phyloP scores from a whole-genome alignment of 2,329 filamentous ascomycete species.

The Geosmithia putterillii region DNA sequence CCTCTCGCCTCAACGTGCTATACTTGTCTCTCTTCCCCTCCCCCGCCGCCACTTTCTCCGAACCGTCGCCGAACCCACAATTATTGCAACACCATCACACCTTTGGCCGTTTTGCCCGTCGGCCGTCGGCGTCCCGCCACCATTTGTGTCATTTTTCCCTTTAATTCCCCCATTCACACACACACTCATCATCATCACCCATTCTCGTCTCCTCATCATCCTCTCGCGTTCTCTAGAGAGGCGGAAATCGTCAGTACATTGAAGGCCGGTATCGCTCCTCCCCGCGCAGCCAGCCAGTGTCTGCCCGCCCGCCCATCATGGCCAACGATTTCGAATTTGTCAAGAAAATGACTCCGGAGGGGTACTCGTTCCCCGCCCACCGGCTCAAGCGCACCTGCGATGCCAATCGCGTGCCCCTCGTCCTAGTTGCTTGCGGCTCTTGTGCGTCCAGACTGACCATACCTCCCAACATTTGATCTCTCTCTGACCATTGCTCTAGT shows the following conservation, averaged over 20 bases:
- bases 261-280: too few species aligned
- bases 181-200: neutral
- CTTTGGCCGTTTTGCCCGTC: neutral
- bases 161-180: too few species aligned
- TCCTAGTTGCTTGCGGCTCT: slow-evolving; percentile 54
- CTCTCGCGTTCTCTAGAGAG: neutral
- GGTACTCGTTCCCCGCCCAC: slow-evolving; percentile 45
- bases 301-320: neutral
- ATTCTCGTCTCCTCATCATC: neutral
- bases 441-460: slow-evolving; percentile 24
- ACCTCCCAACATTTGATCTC: slow-evolving; percentile 47
- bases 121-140: neutral
- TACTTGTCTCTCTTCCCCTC: too few species aligned
- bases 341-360: slow-evolving; percentile 17
- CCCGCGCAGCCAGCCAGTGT: too few species aligned
- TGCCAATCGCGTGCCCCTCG: slow-evolving; percentile 46
- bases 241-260: too few species aligned
- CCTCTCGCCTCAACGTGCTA: too few species aligned
- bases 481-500: slow-evolving; percentile 52
- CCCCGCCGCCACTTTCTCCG: neutral
- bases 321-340: slow-evolving; percentile 17
- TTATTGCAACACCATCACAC: neutral
- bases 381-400: slow-evolving; percentile 41
- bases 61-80: neutral
- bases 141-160: too few species aligned